Evolutionary conservation across 1,284 basidiomycete species (phyloP), one percentile per base, ranked within the genome.

Genomic region (Ceratobasidium sp.): DNA sequence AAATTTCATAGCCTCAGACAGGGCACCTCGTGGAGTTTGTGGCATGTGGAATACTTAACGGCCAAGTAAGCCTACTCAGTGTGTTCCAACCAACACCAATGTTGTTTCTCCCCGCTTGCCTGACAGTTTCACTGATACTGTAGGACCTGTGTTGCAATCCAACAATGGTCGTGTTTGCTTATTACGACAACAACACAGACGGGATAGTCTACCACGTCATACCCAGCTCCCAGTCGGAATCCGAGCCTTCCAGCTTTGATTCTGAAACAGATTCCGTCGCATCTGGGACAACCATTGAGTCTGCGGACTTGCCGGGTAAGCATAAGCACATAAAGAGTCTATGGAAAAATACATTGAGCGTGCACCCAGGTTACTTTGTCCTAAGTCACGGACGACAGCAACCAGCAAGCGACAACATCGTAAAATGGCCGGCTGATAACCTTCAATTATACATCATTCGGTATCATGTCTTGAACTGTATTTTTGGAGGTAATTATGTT

Each of bases 241-340:
- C 10, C n/a, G 9, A 28, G 9, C 33, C 10, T 13, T 63, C 60
- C 39, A 63, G 18, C 18, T 42, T 63, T 7, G 4, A 39, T 3
- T 63, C 64, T 12, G 64, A 67, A 53, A 49, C 44, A 12, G 64
- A 67, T 6, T 67, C 64, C 12, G 5, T 40, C 12, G 12, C 28
- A 2, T 67, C 64, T 33, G 42, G 44, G 15, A 53, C 26, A 18
- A 67, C 64, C n/a, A 51, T 67, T n/a, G 18, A 51, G 44, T 67
- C 64, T 13, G 64, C 46, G 3, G 64, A 67, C 20, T 20, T 67
- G n/a, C 44, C 44, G 23, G 64, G 64, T 53, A 18, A 67, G 64
- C 44, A 12, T 9, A 15, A 46, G 46, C 46, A 46, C 18, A 46
- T 15, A 46, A 9, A 15, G 18, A 46, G 46, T 15, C 18, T 12